Conservation (phyloP, 2,329 filamentous ascomycete species). For the Verticillium isaacii region DNA sequence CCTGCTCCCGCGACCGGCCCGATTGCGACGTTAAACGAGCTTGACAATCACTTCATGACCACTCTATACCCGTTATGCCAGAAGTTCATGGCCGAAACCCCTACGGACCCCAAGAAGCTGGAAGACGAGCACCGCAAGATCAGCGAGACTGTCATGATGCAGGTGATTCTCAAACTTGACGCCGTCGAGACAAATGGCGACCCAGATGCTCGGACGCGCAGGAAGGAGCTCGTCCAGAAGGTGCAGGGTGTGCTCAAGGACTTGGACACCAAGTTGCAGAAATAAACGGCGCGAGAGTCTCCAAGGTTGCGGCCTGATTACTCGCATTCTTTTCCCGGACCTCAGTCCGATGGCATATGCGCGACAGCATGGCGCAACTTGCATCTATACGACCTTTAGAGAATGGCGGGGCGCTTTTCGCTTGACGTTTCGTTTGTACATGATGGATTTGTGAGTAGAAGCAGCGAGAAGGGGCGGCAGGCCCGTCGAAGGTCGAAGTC, state of each 20-base stretch:
- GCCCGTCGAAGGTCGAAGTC: not conserved
- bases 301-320: not conserved
- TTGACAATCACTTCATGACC: conserved; percentile 58
- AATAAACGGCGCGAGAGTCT: not conserved
- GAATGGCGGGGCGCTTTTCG: not conserved
- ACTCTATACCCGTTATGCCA: conserved; percentile 62
- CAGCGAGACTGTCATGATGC: conserved; percentile 70
- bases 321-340: not conserved
- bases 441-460: not conserved
- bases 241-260: conserved; percentile 63
- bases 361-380: not conserved
- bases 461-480: not conserved
- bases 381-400: not conserved
- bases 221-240: conserved; percentile 70
- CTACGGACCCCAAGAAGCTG: conserved; percentile 60
- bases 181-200: conserved; percentile 70
- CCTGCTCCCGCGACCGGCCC: conserved; percentile 31
- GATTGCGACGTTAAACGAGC: conserved; percentile 61
- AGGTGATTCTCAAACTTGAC: conserved; percentile 73
- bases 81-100: conserved; percentile 58
- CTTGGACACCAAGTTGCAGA: conserved; percentile 45
- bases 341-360: not conserved
- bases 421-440: not conserved
- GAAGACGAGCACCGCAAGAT: conserved; percentile 71
- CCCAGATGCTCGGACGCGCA: conserved; percentile 54